phyloP scores from a whole-genome alignment of 345 rosid species.

The Populus deltoides region DNA sequence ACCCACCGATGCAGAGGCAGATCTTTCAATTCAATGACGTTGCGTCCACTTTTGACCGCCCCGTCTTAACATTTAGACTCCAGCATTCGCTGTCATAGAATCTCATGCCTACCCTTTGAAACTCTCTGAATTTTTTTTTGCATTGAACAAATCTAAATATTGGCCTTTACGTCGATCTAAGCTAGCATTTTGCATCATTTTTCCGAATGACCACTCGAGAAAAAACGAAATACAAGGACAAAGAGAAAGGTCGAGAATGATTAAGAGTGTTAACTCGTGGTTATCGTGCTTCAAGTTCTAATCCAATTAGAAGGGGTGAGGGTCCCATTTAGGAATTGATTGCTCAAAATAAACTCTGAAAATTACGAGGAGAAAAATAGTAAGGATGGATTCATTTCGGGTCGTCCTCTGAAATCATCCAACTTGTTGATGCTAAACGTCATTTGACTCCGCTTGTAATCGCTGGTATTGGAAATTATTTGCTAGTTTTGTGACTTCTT shows the following conservation, averaged over 20 bases:
- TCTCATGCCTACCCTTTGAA: no score
- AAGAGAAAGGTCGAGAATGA: no score
- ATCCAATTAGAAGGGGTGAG: neutral
- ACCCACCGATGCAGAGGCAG: neutral
- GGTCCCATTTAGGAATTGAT: constrained; percentile 18
- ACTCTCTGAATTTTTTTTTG: no score
- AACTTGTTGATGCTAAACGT: neutral
- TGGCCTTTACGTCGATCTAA: no score
- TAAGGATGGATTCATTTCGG: neutral
- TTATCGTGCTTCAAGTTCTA: constrained; percentile 16
- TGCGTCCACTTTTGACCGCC: neutral
- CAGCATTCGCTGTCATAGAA: no score
- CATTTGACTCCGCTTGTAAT: neutral
- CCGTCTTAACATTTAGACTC: neutral
- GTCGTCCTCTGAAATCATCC: neutral
- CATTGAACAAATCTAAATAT: no score
- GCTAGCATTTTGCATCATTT: no score
- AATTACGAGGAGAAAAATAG: neutral
- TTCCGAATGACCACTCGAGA: neutral
- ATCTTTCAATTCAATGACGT: neutral
- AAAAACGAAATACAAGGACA: neutral
- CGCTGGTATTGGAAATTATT: neutral
- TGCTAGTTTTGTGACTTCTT: neutral
- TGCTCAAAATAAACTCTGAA: neutral
- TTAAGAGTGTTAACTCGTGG: neutral